These are phyloP conservation scores for Thermothelomyces thermophilus DNA, from an alignment of 2,329 filamentous ascomycete genomes.

Conservation along the genomic window DNA sequence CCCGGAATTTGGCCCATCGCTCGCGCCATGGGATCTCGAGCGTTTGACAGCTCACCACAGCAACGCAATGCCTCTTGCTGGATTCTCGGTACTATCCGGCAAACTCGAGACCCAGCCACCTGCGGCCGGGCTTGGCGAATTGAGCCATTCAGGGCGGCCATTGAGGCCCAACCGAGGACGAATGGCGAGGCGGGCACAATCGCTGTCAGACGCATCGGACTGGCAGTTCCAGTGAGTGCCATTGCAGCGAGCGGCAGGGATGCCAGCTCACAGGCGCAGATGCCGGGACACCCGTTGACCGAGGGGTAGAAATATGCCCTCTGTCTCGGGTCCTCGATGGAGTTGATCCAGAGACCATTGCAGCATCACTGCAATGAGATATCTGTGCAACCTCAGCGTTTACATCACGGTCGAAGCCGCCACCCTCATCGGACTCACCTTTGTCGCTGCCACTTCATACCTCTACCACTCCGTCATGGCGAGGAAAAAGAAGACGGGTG, in stretches of 20 bases:
- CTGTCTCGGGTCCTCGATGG: background rate
- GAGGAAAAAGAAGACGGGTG: conserved; percentile 23
- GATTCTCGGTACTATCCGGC: background rate
- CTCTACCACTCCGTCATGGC: conserved; percentile 21
- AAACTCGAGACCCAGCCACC: background rate
- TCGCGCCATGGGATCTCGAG: background rate
- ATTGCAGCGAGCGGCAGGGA: background rate
- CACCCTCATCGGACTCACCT: conserved; percentile 22
- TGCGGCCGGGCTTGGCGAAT: conserved; percentile 6
- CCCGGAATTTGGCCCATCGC: background rate
- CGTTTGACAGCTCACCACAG: conserved; percentile 16
- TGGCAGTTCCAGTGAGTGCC: background rate
- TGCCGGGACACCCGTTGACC: background rate
- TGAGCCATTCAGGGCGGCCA: conserved; percentile 10
- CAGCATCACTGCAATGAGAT: conserved; percentile 16
- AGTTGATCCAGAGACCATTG: conserved; percentile 6
- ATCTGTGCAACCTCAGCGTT: conserved; percentile 15
- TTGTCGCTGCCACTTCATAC: conserved; percentile 17
- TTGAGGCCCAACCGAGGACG: conserved; percentile 19
- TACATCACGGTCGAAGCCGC: conserved; percentile 23
- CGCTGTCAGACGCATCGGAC: background rate
- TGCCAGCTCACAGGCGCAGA: conserved; percentile 8
- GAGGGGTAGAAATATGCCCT: conserved; percentile 14
- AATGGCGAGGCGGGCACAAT: conserved; percentile 3
- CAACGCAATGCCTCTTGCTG: background rate